Conservation (phyloP, 2,329 filamentous ascomycete species). For the Parastagonospora nodorum region DNA sequence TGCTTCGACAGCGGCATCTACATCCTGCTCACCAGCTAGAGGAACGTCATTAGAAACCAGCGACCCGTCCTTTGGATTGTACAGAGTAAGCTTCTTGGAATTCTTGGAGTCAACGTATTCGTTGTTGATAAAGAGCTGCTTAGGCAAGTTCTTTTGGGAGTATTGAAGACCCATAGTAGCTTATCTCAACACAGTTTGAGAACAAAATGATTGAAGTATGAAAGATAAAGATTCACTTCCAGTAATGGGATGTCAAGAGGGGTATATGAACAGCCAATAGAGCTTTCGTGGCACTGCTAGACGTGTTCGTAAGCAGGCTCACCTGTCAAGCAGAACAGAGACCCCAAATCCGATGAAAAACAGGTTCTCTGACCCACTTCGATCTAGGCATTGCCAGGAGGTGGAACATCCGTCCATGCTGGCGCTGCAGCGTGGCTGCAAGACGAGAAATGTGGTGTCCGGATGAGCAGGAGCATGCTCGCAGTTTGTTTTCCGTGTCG, state of each 20-base stretch:
- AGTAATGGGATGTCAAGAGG: constrained; percentile 17
- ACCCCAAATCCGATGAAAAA: constrained; percentile 9
- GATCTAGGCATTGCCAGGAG: constrained; percentile 2
- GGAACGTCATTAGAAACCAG: constrained; percentile 57
- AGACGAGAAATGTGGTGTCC: constrained; percentile 5
- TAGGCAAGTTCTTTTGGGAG: constrained; percentile 44
- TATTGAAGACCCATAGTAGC: constrained; percentile 37
- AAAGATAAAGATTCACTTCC: neutral
- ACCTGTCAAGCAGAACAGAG: constrained; percentile 6
- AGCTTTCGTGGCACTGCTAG: neutral
- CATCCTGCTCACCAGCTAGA: constrained; percentile 50
- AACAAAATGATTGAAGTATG: neutral
- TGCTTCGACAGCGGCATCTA: constrained; percentile 55
- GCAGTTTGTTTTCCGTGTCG: constrained; percentile 34
- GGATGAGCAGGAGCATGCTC: constrained; percentile 11
- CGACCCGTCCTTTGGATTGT: constrained; percentile 57
- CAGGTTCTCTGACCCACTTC: constrained; percentile 1
- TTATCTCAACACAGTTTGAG: neutral
- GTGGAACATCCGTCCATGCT: neutral
- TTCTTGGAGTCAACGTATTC: constrained; percentile 46
- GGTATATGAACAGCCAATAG: constrained; percentile 8
- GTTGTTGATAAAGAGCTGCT: constrained; percentile 48
- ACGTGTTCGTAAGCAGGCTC: constrained; percentile 2
- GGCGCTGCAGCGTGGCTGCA: neutral
- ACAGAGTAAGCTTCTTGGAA: constrained; percentile 54